Conservation (phyloP, 2,329 filamentous ascomycete species). For the Diaporthe aspalathi region DNA sequence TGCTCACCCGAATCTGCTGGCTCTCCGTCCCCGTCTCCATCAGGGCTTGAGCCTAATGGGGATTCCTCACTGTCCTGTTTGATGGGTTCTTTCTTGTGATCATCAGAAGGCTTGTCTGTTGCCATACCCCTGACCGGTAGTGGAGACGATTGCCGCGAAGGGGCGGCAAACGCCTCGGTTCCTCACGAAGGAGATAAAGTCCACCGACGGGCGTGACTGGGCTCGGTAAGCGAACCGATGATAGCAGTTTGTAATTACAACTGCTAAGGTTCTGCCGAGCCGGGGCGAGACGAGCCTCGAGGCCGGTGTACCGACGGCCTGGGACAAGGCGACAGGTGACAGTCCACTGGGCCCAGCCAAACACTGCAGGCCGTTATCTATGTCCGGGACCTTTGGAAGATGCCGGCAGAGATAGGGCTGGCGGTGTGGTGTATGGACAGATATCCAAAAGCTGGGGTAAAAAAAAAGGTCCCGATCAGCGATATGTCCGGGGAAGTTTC, state of each 20-base stretch:
- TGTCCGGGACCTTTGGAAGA: conserved; percentile 8
- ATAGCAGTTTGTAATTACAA: conserved; percentile 28
- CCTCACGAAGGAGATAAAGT: conserved; percentile 35
- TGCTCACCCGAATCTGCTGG: conserved; percentile 54
- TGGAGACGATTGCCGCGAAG: conserved; percentile 53
- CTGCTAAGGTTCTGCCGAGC: conserved; percentile 30
- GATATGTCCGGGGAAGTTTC: conserved; percentile 44
- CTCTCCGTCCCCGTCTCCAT: conserved; percentile 46
- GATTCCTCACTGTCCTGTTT: conserved; percentile 73
- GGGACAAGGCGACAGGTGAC: conserved; percentile 34
- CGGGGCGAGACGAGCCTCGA: conserved; percentile 35
- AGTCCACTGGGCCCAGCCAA: conserved; percentile 21
- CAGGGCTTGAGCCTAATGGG: conserved; percentile 66
- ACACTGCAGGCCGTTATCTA: conserved; percentile 36
- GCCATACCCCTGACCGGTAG: conserved; percentile 64
- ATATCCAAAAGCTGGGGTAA: conserved; percentile 38
- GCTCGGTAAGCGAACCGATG: conserved; percentile 19
- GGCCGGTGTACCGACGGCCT: conserved; percentile 32
- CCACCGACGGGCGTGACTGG: conserved; percentile 23
- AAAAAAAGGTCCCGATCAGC: conserved; percentile 45
- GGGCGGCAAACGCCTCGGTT: conserved; percentile 54
- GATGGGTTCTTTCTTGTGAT: conserved; percentile 66
- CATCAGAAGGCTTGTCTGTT: conserved; percentile 72
- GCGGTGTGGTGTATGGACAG: conserved; percentile 30
- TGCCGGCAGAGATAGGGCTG: conserved; percentile 39